phyloP scores from a whole-genome alignment of 1,284 basidiomycete genomes.

The Cutaneotrichosporon spelunceum region DNA sequence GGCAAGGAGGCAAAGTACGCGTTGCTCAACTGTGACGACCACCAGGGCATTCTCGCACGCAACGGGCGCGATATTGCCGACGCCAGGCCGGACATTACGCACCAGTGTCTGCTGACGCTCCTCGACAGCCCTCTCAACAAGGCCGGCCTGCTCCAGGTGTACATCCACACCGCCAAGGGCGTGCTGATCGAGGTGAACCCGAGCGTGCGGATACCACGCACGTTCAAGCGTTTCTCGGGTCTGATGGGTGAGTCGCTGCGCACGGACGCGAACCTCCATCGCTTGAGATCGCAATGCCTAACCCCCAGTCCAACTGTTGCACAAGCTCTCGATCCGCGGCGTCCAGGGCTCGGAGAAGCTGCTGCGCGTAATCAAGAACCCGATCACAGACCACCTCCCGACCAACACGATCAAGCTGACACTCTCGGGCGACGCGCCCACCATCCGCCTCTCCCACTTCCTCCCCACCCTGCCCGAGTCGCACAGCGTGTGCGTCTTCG shows the following conservation, averaged over 20 bases:
- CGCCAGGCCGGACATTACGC: slow-evolving; percentile 96
- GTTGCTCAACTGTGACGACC: slow-evolving; percentile 96
- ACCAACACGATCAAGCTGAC: slow-evolving; percentile 94
- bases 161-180: slow-evolving; percentile 95
- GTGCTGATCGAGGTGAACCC: slow-evolving; percentile 99
- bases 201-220: slow-evolving; percentile 92
- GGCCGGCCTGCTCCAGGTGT: slow-evolving; percentile 92
- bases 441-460: slow-evolving; percentile 76
- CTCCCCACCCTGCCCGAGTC: slow-evolving; percentile 76
- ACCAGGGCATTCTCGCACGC: slow-evolving; percentile 97
- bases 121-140: slow-evolving; percentile 98
- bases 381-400: slow-evolving; percentile 91
- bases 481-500: slow-evolving; percentile 89
- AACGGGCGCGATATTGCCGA: slow-evolving; percentile 97
- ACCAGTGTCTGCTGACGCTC: slow-evolving; percentile 95
- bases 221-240: slow-evolving; percentile 97
- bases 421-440: slow-evolving; percentile 85
- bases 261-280: too few relatives aligned
- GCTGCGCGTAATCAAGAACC: slow-evolving; percentile 97
- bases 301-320: slow-evolving; percentile 83
- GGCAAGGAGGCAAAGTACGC: slow-evolving; percentile 89
- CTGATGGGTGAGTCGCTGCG: slow-evolving; percentile 75
- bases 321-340: slow-evolving; percentile 90
- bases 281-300: too few relatives aligned
- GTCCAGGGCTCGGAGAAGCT: slow-evolving; percentile 96